Evolutionary conservation across 495 filamentous ascomycete genomes (phyloP).

Genomic region (Penicillium antarcticum): DNA sequence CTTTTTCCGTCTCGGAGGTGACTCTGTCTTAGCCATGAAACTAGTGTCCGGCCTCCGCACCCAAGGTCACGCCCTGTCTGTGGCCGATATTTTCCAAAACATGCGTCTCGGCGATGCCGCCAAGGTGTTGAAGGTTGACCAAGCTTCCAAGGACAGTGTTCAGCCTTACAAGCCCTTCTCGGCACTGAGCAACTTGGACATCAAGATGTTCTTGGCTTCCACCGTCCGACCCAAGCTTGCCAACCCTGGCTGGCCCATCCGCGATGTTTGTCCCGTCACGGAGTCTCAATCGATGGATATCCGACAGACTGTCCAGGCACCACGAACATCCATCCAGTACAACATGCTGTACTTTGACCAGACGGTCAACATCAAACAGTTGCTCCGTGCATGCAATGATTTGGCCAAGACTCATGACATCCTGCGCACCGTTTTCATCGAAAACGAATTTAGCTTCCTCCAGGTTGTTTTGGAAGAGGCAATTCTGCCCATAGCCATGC

Average conservation of each 20-base stretch:
- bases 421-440: constrained; percentile 63
- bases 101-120: constrained; percentile 41
- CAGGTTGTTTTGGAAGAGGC: constrained; percentile 53
- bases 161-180: constrained; percentile 34
- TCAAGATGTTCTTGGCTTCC: constrained; percentile 25
- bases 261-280: constrained; percentile 32
- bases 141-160: constrained; percentile 8
- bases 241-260: constrained; percentile 27
- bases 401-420: constrained; percentile 57
- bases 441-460: constrained; percentile 41
- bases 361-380: constrained; percentile 21
- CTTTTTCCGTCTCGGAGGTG: constrained; percentile 47
- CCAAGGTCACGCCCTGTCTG: constrained; percentile 31
- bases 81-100: constrained; percentile 48
- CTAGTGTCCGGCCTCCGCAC: constrained; percentile 34
- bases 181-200: constrained; percentile 27
- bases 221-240: constrained; percentile 28
- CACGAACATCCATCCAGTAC: constrained; percentile 46
- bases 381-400: constrained; percentile 32
- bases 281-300: constrained; percentile 47
- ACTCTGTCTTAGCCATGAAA: constrained; percentile 47
- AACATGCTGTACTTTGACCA: constrained; percentile 38
- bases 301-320: constrained; percentile 45
- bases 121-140: constrained; percentile 25
- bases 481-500: constrained; percentile 24